phyloP scores from a whole-genome alignment of 2,329 filamentous ascomycete genomes.

The Phialophora tarda region DNA sequence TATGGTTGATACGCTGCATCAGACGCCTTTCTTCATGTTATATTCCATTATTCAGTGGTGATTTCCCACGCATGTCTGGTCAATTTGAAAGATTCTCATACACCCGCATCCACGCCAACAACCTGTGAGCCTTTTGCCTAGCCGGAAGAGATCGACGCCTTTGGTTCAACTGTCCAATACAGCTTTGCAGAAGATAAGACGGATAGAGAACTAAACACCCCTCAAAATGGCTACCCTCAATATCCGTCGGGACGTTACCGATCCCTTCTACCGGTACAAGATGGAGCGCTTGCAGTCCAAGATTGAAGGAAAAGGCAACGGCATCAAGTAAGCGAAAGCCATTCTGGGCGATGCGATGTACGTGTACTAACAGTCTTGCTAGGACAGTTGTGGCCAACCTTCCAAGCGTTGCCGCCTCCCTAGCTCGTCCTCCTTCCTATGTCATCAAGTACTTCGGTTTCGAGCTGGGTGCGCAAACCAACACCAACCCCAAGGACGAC shows the following conservation, averaged over 20 bases:
- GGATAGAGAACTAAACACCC: constrained; percentile 43
- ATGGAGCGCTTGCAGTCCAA: constrained; percentile 99
- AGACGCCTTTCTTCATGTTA: constrained; percentile 41
- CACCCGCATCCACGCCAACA: constrained; percentile 46
- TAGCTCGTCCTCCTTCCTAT: constrained; percentile 89
- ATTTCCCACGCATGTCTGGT: constrained; percentile 65
- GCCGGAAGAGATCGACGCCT: constrained; percentile 12
- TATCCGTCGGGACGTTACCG: constrained; percentile 75
- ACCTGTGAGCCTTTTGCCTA: constrained; percentile 43
- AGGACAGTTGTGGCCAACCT: constrained; percentile 91
- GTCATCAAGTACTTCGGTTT: constrained; percentile 99
- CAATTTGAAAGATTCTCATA: constrained; percentile 50
- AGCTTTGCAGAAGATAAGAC: constrained; percentile 17
- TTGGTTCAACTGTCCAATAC: constrained; percentile 20
- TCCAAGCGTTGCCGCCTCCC: constrained; percentile 87
- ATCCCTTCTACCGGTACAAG: constrained; percentile 99
- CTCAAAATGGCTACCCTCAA: constrained; percentile 96
- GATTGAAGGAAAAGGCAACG: constrained; percentile 99
- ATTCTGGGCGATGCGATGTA: background rate
- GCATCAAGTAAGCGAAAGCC: constrained; percentile 73
- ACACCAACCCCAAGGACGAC: constrained; percentile 94
- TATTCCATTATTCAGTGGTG: constrained; percentile 38
- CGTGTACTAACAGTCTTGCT: constrained; percentile 13
- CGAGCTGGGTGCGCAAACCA: constrained; percentile 97
- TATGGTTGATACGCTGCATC: constrained; percentile 76